Evolutionary conservation across 1,284 basidiomycete genomes (phyloP), one percentile per base, ranked within the genome.

Genomic region (Cystobasidium pallidum): DNA sequence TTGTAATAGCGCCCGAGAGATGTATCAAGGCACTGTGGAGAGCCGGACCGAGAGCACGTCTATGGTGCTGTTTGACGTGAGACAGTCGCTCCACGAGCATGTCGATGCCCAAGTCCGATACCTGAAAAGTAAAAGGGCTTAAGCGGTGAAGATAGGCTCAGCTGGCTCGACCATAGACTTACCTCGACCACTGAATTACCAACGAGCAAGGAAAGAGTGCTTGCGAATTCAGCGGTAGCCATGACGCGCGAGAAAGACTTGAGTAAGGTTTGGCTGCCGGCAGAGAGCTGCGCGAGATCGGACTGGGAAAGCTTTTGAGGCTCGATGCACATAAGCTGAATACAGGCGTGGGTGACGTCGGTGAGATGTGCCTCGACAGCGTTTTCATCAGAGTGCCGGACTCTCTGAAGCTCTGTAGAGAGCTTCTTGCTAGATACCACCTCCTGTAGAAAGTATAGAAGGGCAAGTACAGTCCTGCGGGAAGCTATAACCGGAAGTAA

Each of bases 381-480:
- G 15, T 6, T 28, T 24, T 43, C 41, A n/a, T 36, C 21, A 2
- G 71, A 63, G 1, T 72, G 68, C 39, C 76, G 75, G 6, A 70
- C 75, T 3, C 74, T 66, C 43, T 76, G 73, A 39, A 78, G 72
- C 67, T 78, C 77, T 72, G 64, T 64, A 11, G 72, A 15, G 30
- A 79, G 70, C 55, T 76, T 74, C 61, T 75, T 77, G 15, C 74
- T 67, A 34, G 75, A 72, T 39, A 79, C 57, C 3, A 72, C 64
- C 17, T 66, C 63, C 4, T 67, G 62, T 34, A 77, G 30, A 57
- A 77, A 75, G 32, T 36, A 36, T 19, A 71, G 52, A 10, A 52
- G 13, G 2, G 70, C 62, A 8, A 65, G 45, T 8, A 72, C 54
- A 28, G 62, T 66, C 8, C 70, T 36, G 21, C 63, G 39, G 19